phyloP scores from a whole-genome alignment of 140 eudicot species.

The Anethum foeniculum region DNA sequence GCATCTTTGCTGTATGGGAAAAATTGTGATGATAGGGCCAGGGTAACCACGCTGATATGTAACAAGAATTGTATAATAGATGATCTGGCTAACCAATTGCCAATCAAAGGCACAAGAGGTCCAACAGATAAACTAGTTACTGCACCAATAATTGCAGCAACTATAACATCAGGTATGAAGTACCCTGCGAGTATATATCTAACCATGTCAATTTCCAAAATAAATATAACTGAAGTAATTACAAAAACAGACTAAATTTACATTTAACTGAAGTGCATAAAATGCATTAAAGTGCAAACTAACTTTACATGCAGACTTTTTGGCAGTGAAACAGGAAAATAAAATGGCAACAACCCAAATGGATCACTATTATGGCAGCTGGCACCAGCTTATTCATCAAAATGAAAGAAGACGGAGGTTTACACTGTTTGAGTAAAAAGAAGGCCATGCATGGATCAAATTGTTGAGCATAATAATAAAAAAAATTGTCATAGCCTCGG shows the following conservation, averaged over 20 bases:
- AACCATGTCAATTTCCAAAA: constrained; percentile 4
- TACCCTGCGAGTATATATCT: constrained; percentile 47
- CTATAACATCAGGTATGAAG: constrained; percentile 73
- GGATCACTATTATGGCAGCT: not conserved
- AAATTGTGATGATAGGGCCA: constrained; percentile 84
- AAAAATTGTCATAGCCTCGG: not conserved
- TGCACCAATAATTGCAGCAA: constrained; percentile 69
- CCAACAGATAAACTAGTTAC: constrained; percentile 80
- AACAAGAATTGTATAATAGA: constrained; percentile 60
- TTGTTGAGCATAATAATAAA: not conserved
- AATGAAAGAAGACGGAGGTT: not conserved
- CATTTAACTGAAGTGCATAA: not conserved
- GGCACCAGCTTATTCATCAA: not conserved
- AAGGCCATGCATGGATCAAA: not conserved
- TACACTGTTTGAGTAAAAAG: not conserved
- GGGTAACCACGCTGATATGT: constrained; percentile 58
- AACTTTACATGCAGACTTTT: not conserved
- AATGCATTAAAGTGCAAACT: not conserved
- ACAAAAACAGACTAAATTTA: not conserved
- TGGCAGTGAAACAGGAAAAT: not conserved
- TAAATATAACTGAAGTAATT: not conserved
- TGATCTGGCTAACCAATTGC: constrained; percentile 73
- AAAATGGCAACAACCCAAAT: not conserved
- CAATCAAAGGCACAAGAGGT: constrained; percentile 74
- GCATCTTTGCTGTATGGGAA: constrained; percentile 92